Evolutionary conservation across 345 rosid genomes (phyloP).

Genomic region (Atalantia buxifolia): DNA sequence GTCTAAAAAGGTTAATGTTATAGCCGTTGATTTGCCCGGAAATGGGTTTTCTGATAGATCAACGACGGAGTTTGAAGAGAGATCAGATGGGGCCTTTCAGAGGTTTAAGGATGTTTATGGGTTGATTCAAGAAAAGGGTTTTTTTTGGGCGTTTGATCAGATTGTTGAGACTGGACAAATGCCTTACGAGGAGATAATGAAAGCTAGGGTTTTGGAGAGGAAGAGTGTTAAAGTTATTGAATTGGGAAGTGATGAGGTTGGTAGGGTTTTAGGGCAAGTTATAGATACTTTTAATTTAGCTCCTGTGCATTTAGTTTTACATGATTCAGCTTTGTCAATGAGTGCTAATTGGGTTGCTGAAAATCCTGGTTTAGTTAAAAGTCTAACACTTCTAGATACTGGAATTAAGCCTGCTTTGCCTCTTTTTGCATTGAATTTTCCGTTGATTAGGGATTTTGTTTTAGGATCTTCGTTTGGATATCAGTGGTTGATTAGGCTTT

Average conservation of each 20-base stretch:
- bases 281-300: conserved; percentile 65
- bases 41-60: conserved; percentile 89
- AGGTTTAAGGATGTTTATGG: conserved; percentile 62
- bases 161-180: conserved; percentile 89
- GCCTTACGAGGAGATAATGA: conserved; percentile 62
- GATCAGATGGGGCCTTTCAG: conserved; percentile 46
- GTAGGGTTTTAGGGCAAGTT: conserved; percentile 65
- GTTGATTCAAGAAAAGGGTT: conserved; percentile 78
- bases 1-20: conserved; percentile 58
- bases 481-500: conserved; percentile 46
- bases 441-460: conserved; percentile 53
- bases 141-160: conserved; percentile 93
- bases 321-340: conserved; percentile 78
- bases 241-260: conserved; percentile 65
- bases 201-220: conserved; percentile 31
- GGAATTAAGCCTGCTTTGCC: conserved; percentile 69
- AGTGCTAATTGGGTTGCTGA: conserved; percentile 69
- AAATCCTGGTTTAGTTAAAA: conserved; percentile 50
- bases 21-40: conserved; percentile 92
- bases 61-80: conserved; percentile 45
- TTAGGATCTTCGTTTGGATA: conserved; percentile 47
- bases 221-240: conserved; percentile 53
- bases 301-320: conserved; percentile 85
- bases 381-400: conserved; percentile 77
- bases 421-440: conserved; percentile 50